A percentile compares a stretch with the other conserved stretches of the same genome.
phyloP scores from a whole-genome alignment of 306 rosid species.

The Corylus heterophylla region DNA sequence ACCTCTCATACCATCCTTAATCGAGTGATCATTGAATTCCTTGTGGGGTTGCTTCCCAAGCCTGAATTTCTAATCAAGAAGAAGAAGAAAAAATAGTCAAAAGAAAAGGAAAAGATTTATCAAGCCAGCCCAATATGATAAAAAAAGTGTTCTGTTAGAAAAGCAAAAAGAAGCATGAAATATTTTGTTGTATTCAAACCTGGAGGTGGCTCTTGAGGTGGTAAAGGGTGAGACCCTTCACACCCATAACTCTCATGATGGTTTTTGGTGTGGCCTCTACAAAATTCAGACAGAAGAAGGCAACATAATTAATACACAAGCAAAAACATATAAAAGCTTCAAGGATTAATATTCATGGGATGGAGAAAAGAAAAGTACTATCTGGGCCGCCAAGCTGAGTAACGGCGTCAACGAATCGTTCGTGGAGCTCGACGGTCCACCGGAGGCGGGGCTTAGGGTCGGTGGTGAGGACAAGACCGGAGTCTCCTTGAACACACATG shows the following conservation, averaged over 20 bases:
- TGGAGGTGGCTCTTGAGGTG: constrained; percentile 99
- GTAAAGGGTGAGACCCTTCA: constrained; percentile 99
- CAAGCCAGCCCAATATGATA: constrained; percentile 15
- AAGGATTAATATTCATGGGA: neutral
- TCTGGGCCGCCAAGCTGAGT: constrained; percentile 99
- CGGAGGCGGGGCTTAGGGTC: constrained; percentile 99
- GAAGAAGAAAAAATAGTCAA: constrained; percentile 25
- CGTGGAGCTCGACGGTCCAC: constrained; percentile 98
- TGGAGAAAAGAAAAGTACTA: constrained; percentile 44
- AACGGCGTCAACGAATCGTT: constrained; percentile 98
- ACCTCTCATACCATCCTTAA: constrained; percentile 85
- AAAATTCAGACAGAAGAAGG: constrained; percentile 1
- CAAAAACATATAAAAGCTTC: neutral
- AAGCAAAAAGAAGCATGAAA: constrained; percentile 33
- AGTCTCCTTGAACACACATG: constrained; percentile 96
- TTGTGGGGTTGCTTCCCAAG: constrained; percentile 99
- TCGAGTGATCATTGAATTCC: constrained; percentile 93
- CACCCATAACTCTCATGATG: constrained; percentile 99
- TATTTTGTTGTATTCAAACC: constrained; percentile 48
- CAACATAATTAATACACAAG: neutral
- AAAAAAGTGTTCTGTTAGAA: constrained; percentile 21
- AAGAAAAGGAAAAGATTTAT: constrained; percentile 13
- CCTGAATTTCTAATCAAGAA: constrained; percentile 72
- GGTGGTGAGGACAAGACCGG: constrained; percentile 98
- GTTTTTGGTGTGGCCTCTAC: constrained; percentile 98